Percentiles rank a stretch among this genome's conserved stretches.
These are phyloP conservation scores for Chlamydomonas sphaeroides DNA, from an alignment of 139 green algal species.

Conservation along the genomic window DNA sequence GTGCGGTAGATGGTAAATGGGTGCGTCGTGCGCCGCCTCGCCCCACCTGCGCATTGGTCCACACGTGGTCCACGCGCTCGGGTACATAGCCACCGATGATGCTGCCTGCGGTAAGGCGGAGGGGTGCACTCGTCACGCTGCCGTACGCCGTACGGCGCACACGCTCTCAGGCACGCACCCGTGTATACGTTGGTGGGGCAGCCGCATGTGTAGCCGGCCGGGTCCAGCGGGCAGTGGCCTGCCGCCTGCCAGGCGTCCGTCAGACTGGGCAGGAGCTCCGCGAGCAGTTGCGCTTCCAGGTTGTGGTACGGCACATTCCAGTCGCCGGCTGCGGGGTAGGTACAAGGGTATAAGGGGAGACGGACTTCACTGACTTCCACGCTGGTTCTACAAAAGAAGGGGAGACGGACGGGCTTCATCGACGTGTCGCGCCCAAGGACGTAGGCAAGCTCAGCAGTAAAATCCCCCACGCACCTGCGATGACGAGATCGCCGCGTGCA, in stretches of 20 bases:
- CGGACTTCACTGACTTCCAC: too few species aligned
- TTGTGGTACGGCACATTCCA: conserved; percentile 1
- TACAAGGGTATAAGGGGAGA: too few species aligned
- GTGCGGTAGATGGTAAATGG: too few species aligned
- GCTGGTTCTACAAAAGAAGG: too few species aligned
- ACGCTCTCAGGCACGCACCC: background rate
- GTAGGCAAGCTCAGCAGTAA: too few species aligned
- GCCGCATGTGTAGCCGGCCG: conserved; percentile 2
- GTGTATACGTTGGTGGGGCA: conserved; percentile 3
- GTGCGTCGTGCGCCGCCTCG: too few species aligned
- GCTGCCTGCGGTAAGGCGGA: background rate
- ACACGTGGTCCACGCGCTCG: conserved; percentile 17
- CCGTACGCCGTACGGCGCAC: background rate
- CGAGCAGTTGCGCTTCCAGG: background rate
- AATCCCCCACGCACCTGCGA: conserved; percentile 13
- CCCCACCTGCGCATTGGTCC: conserved; percentile 22
- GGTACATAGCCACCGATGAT: conserved; percentile 8
- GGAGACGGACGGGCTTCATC: too few species aligned
- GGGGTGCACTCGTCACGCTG: too few species aligned
- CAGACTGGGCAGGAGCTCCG: background rate
- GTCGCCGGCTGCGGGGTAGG: conserved; percentile 4
- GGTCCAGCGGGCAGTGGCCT: background rate
- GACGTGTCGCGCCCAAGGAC: too few species aligned
- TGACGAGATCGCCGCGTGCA: background rate
- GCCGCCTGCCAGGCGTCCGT: conserved; percentile 9